phyloP scores from a whole-genome alignment of 257 asterid species.

The Asclepias syriaca region DNA sequence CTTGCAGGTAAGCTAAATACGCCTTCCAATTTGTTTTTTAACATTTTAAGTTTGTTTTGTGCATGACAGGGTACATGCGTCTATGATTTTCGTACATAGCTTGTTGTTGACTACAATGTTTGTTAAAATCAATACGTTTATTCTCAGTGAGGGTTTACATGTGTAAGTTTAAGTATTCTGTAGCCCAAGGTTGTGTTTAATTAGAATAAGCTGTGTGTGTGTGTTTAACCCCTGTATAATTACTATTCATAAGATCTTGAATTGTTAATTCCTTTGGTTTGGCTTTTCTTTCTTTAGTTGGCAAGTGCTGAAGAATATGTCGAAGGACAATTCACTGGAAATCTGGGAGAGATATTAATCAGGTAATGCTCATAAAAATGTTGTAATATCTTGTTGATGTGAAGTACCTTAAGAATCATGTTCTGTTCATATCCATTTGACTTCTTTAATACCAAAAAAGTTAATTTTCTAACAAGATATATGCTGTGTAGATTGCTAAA shows the following conservation, averaged over 20 bases:
- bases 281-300: slow-evolving; percentile 38
- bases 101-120: background rate
- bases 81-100: background rate
- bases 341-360: slow-evolving; percentile 71
- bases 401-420: background rate
- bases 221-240: background rate
- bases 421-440: background rate
- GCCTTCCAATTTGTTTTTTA: background rate
- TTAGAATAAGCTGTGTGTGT: background rate
- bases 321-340: slow-evolving; percentile 82
- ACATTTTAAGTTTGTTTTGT: background rate
- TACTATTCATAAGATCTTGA: background rate
- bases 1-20: slow-evolving; percentile 59
- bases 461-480: background rate
- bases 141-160: background rate
- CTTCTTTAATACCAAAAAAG: too few species aligned
- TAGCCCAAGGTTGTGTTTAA: background rate
- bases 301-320: slow-evolving; percentile 89
- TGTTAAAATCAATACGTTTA: background rate
- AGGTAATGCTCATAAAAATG: slow-evolving; percentile 8
- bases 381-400: background rate
- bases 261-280: background rate
- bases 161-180: background rate
- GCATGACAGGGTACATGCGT: background rate
- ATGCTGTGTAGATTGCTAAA: background rate